Percentiles rank a stretch among this genome's conserved stretches.
Conservation (phyloP, 495 filamentous ascomycete species). For the Penicillium odoratum region DNA sequence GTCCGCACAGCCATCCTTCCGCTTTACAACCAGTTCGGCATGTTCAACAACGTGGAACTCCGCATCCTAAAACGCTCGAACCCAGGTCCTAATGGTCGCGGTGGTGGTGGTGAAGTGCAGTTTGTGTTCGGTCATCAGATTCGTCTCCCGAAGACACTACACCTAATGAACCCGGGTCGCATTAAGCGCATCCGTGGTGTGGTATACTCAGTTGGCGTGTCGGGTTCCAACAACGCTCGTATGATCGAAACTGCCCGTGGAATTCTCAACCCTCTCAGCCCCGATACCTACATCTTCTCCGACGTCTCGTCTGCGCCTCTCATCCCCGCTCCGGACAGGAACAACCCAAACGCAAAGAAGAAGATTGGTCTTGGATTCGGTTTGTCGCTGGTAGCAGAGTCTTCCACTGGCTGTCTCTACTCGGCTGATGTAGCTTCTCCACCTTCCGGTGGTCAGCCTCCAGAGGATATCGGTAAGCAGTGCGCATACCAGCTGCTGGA, state of each 20-base stretch:
- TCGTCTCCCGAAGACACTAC: conserved; percentile 88
- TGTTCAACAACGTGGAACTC: conserved; percentile 82
- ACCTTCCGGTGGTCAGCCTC: conserved; percentile 75
- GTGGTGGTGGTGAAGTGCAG: conserved; percentile 90
- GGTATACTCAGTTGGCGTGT: conserved; percentile 86
- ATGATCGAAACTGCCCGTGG: conserved; percentile 92
- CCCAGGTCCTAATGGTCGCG: conserved; percentile 65
- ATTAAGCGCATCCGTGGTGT: conserved; percentile 91
- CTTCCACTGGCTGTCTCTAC: conserved; percentile 78
- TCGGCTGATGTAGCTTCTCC: conserved; percentile 83
- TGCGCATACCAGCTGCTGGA: conserved; percentile 91
- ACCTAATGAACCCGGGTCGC: conserved; percentile 78
- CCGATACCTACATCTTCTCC: conserved; percentile 84
- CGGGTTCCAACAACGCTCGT: conserved; percentile 85
- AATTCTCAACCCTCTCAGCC: conserved; percentile 78
- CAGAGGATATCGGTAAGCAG: conserved; percentile 85
- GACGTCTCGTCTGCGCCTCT: conserved; percentile 74
- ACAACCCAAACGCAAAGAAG: conserved; percentile 59
- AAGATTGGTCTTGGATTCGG: conserved; percentile 87
- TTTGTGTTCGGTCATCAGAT: conserved; percentile 89
- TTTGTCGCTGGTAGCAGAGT: conserved; percentile 86
- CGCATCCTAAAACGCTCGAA: conserved; percentile 79
- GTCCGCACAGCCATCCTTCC: conserved; percentile 92
- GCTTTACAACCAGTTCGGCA: conserved; percentile 85
- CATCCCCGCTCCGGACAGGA: conserved; percentile 60